Evolutionary conservation across 1,284 basidiomycete species (phyloP).

Genomic region (Sphaerobolus stellatus): DNA sequence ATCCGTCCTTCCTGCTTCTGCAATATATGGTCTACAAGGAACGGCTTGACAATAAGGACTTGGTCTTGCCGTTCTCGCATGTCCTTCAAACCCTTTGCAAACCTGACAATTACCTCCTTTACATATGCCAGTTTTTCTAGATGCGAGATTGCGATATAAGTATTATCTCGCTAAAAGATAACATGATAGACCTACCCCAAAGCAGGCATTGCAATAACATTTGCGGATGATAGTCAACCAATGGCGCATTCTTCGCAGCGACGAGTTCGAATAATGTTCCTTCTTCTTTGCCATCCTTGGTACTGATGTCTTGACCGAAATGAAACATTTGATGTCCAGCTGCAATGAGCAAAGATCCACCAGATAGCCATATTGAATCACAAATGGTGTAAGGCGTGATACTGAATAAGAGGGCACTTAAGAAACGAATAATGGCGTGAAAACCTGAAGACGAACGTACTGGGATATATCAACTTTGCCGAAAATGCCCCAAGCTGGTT

Average conservation of each 20-base stretch:
- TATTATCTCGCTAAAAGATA: background rate
- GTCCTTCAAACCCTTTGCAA: constrained; percentile 45
- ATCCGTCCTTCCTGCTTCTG: constrained; percentile 29
- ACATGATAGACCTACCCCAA: constrained; percentile 63
- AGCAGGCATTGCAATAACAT: constrained; percentile 88
- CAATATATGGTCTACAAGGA: constrained; percentile 59
- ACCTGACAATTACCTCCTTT: constrained; percentile 73
- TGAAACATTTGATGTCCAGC: constrained; percentile 79
- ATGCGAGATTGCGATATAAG: background rate
- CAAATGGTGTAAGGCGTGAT: constrained; percentile 75
- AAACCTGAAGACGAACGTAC: constrained; percentile 38
- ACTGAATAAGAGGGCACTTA: constrained; percentile 35
- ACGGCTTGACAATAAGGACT: constrained; percentile 24
- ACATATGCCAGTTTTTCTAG: constrained; percentile 81
- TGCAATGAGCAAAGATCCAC: constrained; percentile 74
- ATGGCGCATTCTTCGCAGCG: constrained; percentile 76
- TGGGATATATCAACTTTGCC: constrained; percentile 67
- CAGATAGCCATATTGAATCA: constrained; percentile 85
- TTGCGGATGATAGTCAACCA: constrained; percentile 88
- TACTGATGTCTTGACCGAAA: constrained; percentile 43
- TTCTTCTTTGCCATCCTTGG: constrained; percentile 23
- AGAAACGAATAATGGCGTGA: constrained; percentile 3
- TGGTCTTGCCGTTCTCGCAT: constrained; percentile 20
- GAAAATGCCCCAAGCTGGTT: constrained; percentile 77
- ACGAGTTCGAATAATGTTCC: constrained; percentile 77